Evolutionary conservation across 2,329 filamentous ascomycete species (phyloP).

Genomic region (Penicillium sp.): DNA sequence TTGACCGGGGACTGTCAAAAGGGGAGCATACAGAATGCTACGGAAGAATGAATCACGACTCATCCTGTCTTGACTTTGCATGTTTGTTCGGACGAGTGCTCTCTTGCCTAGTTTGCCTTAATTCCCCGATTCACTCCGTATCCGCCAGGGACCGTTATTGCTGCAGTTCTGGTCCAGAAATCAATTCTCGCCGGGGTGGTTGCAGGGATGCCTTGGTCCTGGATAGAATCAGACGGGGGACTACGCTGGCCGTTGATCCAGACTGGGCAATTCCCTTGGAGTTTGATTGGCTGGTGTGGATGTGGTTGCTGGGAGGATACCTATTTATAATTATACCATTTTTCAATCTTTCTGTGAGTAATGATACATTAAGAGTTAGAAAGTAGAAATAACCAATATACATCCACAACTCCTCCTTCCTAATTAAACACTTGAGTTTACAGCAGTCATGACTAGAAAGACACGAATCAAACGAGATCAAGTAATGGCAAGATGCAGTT

Average conservation of each 20-base stretch:
- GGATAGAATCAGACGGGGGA: constrained; percentile 3
- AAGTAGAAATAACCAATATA: too few species aligned
- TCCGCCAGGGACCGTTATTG: constrained; percentile 22
- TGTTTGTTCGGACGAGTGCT: constrained; percentile 1
- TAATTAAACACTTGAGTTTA: too few species aligned
- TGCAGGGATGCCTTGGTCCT: constrained; percentile 13
- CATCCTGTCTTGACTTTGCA: not conserved
- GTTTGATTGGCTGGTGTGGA: too few species aligned
- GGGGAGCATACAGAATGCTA: constrained; percentile 16
- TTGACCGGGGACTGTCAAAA: not conserved
- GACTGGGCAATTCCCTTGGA: not conserved
- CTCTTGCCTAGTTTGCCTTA: constrained; percentile 3
- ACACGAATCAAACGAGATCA: not conserved
- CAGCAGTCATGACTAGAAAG: too few species aligned
- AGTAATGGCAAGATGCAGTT: not conserved
- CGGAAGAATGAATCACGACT: constrained; percentile 5
- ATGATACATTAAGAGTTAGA: too few species aligned
- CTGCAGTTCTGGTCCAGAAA: constrained; percentile 14
- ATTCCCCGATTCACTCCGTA: constrained; percentile 16
- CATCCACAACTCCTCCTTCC: too few species aligned
- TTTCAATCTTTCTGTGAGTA: too few species aligned
- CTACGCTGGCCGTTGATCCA: not conserved
- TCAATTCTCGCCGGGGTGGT: constrained; percentile 6
- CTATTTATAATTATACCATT: too few species aligned
- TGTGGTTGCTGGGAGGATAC: too few species aligned